Evolutionary conservation across 2,329 filamentous ascomycete species (phyloP).

Genomic region (Fusarium scirpi): DNA sequence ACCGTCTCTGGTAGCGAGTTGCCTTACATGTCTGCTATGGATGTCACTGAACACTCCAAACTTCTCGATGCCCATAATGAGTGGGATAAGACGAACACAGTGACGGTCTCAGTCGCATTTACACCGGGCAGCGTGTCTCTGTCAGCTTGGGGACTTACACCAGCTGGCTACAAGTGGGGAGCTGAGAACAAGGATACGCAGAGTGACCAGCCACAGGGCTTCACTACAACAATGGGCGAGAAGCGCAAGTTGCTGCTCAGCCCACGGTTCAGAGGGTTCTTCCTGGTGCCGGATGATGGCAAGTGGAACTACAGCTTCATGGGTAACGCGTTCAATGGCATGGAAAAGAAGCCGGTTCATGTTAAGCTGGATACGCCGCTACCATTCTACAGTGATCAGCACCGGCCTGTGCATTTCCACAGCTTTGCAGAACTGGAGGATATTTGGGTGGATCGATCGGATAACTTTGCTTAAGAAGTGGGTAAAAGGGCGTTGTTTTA

Average conservation of each 20-base stretch:
- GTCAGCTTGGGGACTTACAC: constrained; percentile 92
- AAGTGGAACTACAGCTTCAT: constrained; percentile 99
- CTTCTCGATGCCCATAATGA: constrained; percentile 82
- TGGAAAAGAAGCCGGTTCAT: constrained; percentile 91
- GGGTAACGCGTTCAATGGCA: constrained; percentile 85
- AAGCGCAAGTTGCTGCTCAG: constrained; percentile 95
- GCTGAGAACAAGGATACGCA: constrained; percentile 93
- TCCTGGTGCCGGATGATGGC: constrained; percentile 90
- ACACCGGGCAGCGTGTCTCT: constrained; percentile 96
- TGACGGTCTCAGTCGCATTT: constrained; percentile 96
- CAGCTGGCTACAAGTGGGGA: constrained; percentile 95
- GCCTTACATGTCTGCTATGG: constrained; percentile 93
- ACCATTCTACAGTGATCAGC: constrained; percentile 91
- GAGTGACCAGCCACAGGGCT: constrained; percentile 94
- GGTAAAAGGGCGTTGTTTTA: constrained; percentile 41
- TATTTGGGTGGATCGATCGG: constrained; percentile 91
- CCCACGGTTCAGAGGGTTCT: constrained; percentile 94
- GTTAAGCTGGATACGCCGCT: constrained; percentile 94
- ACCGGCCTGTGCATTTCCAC: constrained; percentile 94
- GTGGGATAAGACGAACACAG: constrained; percentile 82
- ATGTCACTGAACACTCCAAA: constrained; percentile 93
- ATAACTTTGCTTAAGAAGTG: constrained; percentile 84
- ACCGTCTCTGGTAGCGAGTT: constrained; percentile 95
- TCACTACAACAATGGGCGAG: constrained; percentile 90
- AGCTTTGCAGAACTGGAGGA: constrained; percentile 98